Evolutionary conservation across 1,139 yeast species (phyloP), one percentile per base, ranked within the genome.

Genomic region (Candida smagusa): DNA sequence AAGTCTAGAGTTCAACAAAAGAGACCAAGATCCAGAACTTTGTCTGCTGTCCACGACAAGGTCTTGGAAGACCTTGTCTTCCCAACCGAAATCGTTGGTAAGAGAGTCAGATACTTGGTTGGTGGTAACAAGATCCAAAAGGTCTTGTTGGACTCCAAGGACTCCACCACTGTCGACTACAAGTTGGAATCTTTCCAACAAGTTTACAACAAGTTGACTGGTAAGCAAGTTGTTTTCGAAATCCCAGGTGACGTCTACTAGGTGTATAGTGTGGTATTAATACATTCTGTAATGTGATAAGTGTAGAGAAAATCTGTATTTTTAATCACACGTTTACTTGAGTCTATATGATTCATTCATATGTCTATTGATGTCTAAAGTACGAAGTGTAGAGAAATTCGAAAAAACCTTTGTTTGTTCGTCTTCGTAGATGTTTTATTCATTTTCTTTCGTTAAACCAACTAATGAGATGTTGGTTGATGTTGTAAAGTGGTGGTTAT

Each of bases 1-100:
- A 81, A 80, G 63, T 81, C 96, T 50, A 86, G 90, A 81, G 85
- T 84, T 73, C 77, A 74, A 63, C 98, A 92, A 81, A 90, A 92
- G 92, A 92, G 98, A 83, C 98, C 98, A 74, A 87, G 96, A 81
- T 90, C 97, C 63, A 89, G 98, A 85, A 92, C 98, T 65, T 83
- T 92, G 74, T 83, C 97, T 62, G 89, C 97, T 65, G 98, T 92
- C 59, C 98, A 92, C 76, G 97, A 92, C 79, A 88, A 89, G 75
- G 79, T 92, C 77, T 88, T 92, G 73, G 98, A 92, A 77, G 98
- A 92, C 77, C 82, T 92, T 68, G 98, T 94, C 58, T 92, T 85
- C 97, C 98, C 98, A 74, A 90, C 97, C 61, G 97, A 92, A 80
- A 92, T 92, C 64, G 81, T 86, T 61, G 98, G 98, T 74, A 92